Evolutionary conservation across 805 yeast species (phyloP).

Genomic region (Starmerella sirachaensis): DNA sequence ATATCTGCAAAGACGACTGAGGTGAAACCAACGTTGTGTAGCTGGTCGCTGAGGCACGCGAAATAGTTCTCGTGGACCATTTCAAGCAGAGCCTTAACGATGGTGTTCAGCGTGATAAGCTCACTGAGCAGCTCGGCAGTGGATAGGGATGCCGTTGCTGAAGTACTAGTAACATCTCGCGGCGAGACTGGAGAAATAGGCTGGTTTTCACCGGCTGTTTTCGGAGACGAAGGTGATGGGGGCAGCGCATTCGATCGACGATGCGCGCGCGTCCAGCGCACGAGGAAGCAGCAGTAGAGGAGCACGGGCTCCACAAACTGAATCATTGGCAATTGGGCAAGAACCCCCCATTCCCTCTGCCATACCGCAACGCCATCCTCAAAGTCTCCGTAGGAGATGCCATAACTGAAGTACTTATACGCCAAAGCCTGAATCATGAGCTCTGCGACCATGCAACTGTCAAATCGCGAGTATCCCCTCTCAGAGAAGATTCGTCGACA

Average conservation of each 20-base stretch:
- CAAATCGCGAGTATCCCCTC: conserved; percentile 59
- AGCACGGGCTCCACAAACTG: conserved; percentile 66
- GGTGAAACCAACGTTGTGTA: conserved; percentile 36
- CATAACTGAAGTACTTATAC: conserved; percentile 44
- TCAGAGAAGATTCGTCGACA: conserved; percentile 47
- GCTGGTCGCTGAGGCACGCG: conserved; percentile 59
- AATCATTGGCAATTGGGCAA: conserved; percentile 56
- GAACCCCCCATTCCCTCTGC: conserved; percentile 57
- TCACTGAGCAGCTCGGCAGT: conserved; percentile 28
- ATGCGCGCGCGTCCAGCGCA: conserved; percentile 7
- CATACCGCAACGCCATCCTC: conserved; percentile 44
- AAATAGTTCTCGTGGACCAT: conserved; percentile 45
- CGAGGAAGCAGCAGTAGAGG: conserved; percentile 39
- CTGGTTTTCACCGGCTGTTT: too few relatives aligned
- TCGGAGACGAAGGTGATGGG: too few relatives aligned
- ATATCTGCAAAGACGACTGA: conserved; percentile 10
- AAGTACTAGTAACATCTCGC: not conserved
- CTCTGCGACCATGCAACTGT: conserved; percentile 73
- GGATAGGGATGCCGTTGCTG: conserved; percentile 1
- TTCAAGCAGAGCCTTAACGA: conserved; percentile 33
- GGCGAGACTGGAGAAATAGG: conserved; percentile 1
- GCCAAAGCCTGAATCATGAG: conserved; percentile 47
- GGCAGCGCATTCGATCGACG: not conserved
- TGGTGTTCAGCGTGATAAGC: conserved; percentile 33
- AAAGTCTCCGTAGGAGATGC: conserved; percentile 29